Evolutionary conservation across 73 alveolate species (phyloP).

Genomic region (Paramecium biaurelia): DNA sequence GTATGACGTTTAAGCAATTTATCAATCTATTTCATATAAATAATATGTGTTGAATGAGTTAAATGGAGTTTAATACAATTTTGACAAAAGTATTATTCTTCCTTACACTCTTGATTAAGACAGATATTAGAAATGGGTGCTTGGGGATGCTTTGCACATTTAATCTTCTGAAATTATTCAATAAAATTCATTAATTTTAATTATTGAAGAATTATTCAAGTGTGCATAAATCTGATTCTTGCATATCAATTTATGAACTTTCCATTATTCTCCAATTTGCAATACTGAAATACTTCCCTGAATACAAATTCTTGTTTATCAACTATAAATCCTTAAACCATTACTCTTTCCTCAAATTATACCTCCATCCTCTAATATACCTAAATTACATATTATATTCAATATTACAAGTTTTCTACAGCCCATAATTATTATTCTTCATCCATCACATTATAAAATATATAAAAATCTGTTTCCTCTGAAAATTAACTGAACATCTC

Average conservation of each 20-base stretch:
- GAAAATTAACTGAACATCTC: neutral
- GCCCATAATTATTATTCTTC: conserved; percentile 3
- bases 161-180: neutral
- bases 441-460: conserved; percentile 44
- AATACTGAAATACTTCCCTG: conserved; percentile 20
- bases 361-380: conserved; percentile 20
- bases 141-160: conserved; percentile 26
- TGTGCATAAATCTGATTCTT: neutral
- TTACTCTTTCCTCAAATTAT: neutral
- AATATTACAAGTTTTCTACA: conserved; percentile 8
- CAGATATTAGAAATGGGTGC: neutral
- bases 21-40: neutral
- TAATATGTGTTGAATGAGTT: neutral
- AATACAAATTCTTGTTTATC: neutral
- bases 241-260: neutral
- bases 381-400: neutral
- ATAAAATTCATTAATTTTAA: conserved; percentile 9
- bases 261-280: conserved; percentile 13
- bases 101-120: neutral
- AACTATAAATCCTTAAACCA: neutral
- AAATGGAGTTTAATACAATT: neutral
- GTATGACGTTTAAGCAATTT: neutral
- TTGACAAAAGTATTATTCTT: neutral
- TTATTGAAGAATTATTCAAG: neutral
- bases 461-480: neutral